Base-by-base conservation (phyloP, 2,329 filamentous ascomycete genomes). In the Rhytidhysteron rufulum region DNA sequence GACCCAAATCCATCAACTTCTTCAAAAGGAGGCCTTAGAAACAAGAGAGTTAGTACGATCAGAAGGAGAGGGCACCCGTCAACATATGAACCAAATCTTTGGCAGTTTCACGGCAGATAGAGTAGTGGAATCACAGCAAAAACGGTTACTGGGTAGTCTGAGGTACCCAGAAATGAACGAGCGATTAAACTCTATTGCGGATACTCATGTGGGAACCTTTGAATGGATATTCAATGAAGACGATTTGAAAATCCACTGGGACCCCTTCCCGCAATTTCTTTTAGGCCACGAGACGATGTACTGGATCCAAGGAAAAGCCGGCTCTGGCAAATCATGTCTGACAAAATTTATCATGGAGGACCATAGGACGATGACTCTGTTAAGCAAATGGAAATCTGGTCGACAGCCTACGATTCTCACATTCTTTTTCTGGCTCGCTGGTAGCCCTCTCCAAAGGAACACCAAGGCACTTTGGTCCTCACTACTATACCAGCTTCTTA, bases 261-360 rank as follows among this genome's bases (percentile, higher is more conserved):
- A 27, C 24, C 7, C 24, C 24, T 27, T 27, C 13, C 8, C 24
- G 13, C 7, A 7, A 8, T 27, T 27, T 27, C 24, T 27, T 13
- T 8, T 7, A 27, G 31, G 29, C 11, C 9, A 38, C 9, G 16
- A 34, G 11, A 18, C 15, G 11, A 17, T 46, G 9, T 43, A 46
- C 21, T 43, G 65, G 59, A 62, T 72, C n/a, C 60, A 55, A 24
- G 70, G 70, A 2, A 72, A 69, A 29, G 62, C 68, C 1, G 69
- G 70, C 0, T 68, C 67, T 13, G 70, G 69, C 10, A 72, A 73
- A 40, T 72, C 69, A 1, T 72, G 67, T 0, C 42, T 72, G 11
- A 69, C 72, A 64, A 44, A 41, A 27, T 40, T 37, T 20, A 24
- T 46, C 4, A 24, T 29, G 20, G 31, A 44, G 15, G 37, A 43